Base-by-base conservation (phyloP, 495 filamentous ascomycete species). In the Durotheca rogersii region DNA sequence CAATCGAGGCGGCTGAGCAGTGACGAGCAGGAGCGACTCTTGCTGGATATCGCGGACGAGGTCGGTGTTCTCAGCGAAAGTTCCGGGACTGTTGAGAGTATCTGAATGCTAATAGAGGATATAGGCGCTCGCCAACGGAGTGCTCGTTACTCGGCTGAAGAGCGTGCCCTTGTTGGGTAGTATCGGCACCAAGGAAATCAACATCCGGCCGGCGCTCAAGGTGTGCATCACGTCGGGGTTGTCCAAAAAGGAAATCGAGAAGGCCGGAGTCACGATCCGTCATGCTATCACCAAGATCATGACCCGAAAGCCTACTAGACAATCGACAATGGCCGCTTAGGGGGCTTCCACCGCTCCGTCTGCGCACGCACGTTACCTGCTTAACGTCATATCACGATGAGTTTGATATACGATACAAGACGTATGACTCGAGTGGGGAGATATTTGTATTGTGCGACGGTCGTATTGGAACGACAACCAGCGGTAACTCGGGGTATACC, bases 41-140 rank as follows among this genome's bases (percentile, higher is more conserved):
- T 99, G 53, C 85, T 94, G 64, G 93, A 99, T 65, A 79, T 86
- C 52, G 88, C 95, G 9, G 93, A 99, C 56, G 93, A 99, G 84
- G 90, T 94, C 75, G 43, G 76, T 64, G 42, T 37, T 3, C 14
- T 9, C 12, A 33, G 16, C 10, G 19, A 34, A 27, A 4, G 23
- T 27, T 27, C 9, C 25, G n/a, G 14, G 18, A 12, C n/a, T 4
- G 12, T 30, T 11, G 29, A n/a, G n/a, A n/a, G n/a, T n/a, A n/a
- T n/a, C n/a, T n/a, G n/a, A 17, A 7, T 11, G 3, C 4, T 11
- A 32, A 49, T 62, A 44, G 27, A 10, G 38, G 12, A 17, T 23
- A 9, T 37, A 90, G 86, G 68, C 79, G 18, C 78, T 96, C 37
- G 78, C 83, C 17, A 95, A 96, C 60, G 87, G 89, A 30, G 88